Conservation (phyloP, 371 early-diverging fungal genomes). For the Mucor racemosus region DNA sequence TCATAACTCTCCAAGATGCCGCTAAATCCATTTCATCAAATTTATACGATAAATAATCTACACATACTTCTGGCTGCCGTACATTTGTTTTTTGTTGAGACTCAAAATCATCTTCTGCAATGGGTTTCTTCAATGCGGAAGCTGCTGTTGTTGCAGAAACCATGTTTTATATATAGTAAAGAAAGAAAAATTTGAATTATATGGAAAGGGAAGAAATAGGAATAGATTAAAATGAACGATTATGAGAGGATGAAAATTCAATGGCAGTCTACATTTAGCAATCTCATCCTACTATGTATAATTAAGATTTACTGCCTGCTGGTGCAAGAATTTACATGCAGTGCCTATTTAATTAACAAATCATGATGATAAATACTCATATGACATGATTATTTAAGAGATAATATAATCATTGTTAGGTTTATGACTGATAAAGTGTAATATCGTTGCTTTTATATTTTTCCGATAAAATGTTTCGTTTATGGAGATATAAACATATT, state of each 20-base stretch:
- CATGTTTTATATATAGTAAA: conserved; percentile 3
- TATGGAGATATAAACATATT: not conserved
- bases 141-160: conserved; percentile 9
- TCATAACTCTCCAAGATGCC: conserved; percentile 56
- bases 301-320: not conserved
- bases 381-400: not conserved
- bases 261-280: conserved; percentile 5
- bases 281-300: not conserved
- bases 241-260: conserved; percentile 5
- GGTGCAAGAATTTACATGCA: not conserved
- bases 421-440: not conserved
- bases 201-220: not conserved
- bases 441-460: not conserved
- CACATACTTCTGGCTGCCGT: conserved; percentile 39
- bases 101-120: conserved; percentile 28
- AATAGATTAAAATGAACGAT: not conserved
- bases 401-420: not conserved
- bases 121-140: conserved; percentile 16
- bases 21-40: conserved; percentile 64
- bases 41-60: conserved; percentile 65
- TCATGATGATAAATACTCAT: not conserved
- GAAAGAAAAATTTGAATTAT: not conserved
- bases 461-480: not conserved
- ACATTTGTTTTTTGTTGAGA: conserved; percentile 22
- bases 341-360: not conserved